phyloP scores from a whole-genome alignment of 2,329 filamentous ascomycete genomes.

The Colletotrichum lupini region DNA sequence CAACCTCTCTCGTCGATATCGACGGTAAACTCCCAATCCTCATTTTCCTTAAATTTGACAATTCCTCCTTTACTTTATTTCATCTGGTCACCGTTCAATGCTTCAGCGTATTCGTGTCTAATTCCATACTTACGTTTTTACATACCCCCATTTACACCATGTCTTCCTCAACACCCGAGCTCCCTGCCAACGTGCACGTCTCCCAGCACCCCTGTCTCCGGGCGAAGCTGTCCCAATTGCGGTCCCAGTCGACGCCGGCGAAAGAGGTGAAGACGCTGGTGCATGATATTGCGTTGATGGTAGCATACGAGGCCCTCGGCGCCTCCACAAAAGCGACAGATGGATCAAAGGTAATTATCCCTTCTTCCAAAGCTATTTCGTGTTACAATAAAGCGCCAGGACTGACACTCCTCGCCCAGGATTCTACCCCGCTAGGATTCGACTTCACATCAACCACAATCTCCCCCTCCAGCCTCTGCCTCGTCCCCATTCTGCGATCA shows the following conservation, averaged over 20 bases:
- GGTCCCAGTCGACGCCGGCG: slow-evolving; percentile 75
- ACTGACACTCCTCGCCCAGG: slow-evolving; percentile 58
- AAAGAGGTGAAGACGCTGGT: slow-evolving; percentile 84
- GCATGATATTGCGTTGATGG: slow-evolving; percentile 85
- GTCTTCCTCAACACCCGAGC: slow-evolving; percentile 45
- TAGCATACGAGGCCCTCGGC: slow-evolving; percentile 84
- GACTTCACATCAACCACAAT: slow-evolving; percentile 75
- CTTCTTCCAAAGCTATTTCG: neutral
- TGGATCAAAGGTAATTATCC: slow-evolving; percentile 69
- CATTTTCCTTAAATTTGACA: slow-evolving; percentile 21
- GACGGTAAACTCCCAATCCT: neutral
- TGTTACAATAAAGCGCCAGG: neutral
- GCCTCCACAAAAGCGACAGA: slow-evolving; percentile 66
- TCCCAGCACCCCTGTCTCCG: slow-evolving; percentile 87
- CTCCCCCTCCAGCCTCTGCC: slow-evolving; percentile 74
- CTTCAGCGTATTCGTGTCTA: neutral
- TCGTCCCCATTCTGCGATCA: slow-evolving; percentile 93
- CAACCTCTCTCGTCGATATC: slow-evolving; percentile 19
- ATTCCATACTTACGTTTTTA: neutral
- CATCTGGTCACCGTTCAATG: neutral
- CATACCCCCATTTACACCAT: slow-evolving; percentile 39
- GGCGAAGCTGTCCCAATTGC: slow-evolving; percentile 90
- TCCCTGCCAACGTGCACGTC: slow-evolving; percentile 76
- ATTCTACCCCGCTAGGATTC: slow-evolving; percentile 81
- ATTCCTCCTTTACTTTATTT: slow-evolving; percentile 2